phyloP scores from a whole-genome alignment of 1,139 yeast genomes.

The Taphrina communis region DNA sequence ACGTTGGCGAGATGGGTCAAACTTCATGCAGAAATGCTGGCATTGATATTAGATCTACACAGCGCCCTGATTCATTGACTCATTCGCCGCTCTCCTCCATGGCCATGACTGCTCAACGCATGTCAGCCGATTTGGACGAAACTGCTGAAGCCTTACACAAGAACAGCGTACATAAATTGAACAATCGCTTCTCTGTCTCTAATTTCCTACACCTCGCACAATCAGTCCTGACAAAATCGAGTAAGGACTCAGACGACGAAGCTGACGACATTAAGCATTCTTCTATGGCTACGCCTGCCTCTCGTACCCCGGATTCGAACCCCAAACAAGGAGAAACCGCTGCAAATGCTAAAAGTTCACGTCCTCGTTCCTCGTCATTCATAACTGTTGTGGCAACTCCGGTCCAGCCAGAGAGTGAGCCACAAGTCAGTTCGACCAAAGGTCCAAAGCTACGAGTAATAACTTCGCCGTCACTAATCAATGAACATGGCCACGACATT shows the following conservation, averaged over 20 bases:
- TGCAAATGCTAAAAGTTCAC: neutral
- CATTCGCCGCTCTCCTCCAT: constrained; percentile 16
- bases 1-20: neutral
- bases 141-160: neutral
- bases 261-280: neutral
- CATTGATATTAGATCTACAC: neutral
- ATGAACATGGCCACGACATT: neutral
- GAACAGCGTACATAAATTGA: neutral
- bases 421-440: neutral
- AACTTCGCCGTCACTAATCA: neutral
- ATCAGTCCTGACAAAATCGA: constrained; percentile 8
- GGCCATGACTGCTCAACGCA: constrained; percentile 4
- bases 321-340: no score
- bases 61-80: constrained; percentile 7
- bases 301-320: no score
- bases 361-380: constrained; percentile 11
- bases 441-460: neutral
- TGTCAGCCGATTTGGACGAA: constrained; percentile 8
- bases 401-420: neutral
- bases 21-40: neutral
- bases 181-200: neutral
- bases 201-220: constrained; percentile 7
- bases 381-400: constrained; percentile 20
- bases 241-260: neutral
- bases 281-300: no score